Percentiles rank a stretch among this genome's conserved stretches.
These are phyloP conservation scores for Lodderomyces metapsilosis DNA, from an alignment of 1,139 yeast genomes.

Conservation along the genomic window DNA sequence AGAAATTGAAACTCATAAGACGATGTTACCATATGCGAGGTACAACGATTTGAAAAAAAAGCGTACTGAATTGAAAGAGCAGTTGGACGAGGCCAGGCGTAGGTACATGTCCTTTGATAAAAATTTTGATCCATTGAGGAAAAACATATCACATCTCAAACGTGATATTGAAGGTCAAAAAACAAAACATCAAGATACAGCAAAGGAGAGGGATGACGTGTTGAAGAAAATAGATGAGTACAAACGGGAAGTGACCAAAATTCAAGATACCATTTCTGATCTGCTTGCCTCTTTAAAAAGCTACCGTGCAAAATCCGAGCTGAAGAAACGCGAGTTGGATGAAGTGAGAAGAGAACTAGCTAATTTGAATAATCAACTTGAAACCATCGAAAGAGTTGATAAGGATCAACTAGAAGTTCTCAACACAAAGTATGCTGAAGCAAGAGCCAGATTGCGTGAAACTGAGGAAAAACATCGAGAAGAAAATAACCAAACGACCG, in stretches of 20 bases:
- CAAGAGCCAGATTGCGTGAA: slow-evolving; percentile 16
- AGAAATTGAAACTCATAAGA: slow-evolving; percentile 48
- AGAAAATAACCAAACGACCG: slow-evolving; percentile 17
- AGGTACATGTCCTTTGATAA: slow-evolving; percentile 29
- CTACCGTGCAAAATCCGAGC: slow-evolving; percentile 21
- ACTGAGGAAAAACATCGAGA: slow-evolving; percentile 17
- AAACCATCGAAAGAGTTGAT: slow-evolving; percentile 17
- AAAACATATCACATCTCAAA: slow-evolving; percentile 8
- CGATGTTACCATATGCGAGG: slow-evolving; percentile 61
- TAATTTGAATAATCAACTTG: slow-evolving; percentile 15
- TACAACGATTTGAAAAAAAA: slow-evolving; percentile 52
- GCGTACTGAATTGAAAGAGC: slow-evolving; percentile 38
- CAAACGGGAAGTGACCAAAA: slow-evolving; percentile 3
- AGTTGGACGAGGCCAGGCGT: slow-evolving; percentile 40
- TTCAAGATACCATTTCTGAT: slow-evolving; percentile 11
- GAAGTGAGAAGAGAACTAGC: slow-evolving; percentile 17
- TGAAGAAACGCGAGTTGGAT: slow-evolving; percentile 25
- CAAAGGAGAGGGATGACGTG: slow-evolving; percentile 8
- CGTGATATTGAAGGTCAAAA: not conserved
- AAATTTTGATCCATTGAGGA: slow-evolving; percentile 27
- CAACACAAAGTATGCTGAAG: slow-evolving; percentile 14
- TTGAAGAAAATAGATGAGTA: slow-evolving; percentile 8
- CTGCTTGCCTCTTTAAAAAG: slow-evolving; percentile 18
- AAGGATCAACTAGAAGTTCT: slow-evolving; percentile 17
- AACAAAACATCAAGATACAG: slow-evolving; percentile 9